Evolutionary conservation across 352 stramenopile species (phyloP).

Genomic region (Phytophthora pseudosyringae): DNA sequence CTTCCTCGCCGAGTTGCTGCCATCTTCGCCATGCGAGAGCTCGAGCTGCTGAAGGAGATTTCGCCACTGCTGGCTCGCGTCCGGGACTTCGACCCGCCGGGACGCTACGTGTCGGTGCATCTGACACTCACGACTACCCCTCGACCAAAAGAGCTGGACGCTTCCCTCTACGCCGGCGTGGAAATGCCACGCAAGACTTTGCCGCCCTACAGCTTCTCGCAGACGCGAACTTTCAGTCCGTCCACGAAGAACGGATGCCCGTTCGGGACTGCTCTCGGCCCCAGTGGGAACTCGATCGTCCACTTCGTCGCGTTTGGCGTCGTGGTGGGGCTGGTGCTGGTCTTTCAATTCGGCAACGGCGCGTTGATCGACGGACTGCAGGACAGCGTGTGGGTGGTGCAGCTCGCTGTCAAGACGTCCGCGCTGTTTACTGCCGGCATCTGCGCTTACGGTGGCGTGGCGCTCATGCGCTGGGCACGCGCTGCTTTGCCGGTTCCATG

Average conservation of each 20-base stretch:
- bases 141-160: slow-evolving; percentile 18
- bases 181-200: slow-evolving; percentile 9
- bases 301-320: slow-evolving; percentile 20
- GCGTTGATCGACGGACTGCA: slow-evolving; percentile 17
- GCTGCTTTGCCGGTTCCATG: not conserved
- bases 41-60: slow-evolving; percentile 49
- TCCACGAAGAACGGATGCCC: slow-evolving; percentile 5
- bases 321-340: slow-evolving; percentile 14
- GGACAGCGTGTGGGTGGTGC: slow-evolving; percentile 22
- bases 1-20: slow-evolving; percentile 34
- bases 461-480: slow-evolving; percentile 7
- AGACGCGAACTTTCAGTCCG: not conserved
- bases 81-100: slow-evolving; percentile 34
- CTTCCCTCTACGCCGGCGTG: slow-evolving; percentile 3
- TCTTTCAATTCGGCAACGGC: slow-evolving; percentile 22
- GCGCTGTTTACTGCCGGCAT: slow-evolving; percentile 19
- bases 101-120: slow-evolving; percentile 20
- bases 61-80: slow-evolving; percentile 36
- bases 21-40: slow-evolving; percentile 51
- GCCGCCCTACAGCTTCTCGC: slow-evolving; percentile 5
- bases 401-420: slow-evolving; percentile 9
- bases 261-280: slow-evolving; percentile 3
- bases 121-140: slow-evolving; percentile 38
- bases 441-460: not conserved
- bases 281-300: slow-evolving; percentile 2